Evolutionary conservation across 805 yeast species (phyloP).

Genomic region (Pichia membranifaciens): DNA sequence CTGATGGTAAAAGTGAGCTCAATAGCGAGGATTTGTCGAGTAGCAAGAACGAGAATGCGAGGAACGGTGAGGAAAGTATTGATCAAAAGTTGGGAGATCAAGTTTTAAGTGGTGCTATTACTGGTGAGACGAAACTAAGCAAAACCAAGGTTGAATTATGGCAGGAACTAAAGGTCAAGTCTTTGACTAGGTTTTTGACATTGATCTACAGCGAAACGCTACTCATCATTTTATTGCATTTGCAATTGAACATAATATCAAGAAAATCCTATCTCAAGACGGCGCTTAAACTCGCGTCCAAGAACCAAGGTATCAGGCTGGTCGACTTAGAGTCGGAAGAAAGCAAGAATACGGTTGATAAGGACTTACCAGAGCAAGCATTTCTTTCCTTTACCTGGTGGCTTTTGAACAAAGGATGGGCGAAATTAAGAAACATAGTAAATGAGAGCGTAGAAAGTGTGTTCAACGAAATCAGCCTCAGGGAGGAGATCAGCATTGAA

Average conservation of each 20-base stretch:
- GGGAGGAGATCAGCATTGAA: conserved; percentile 59
- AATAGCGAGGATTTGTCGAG: conserved; percentile 19
- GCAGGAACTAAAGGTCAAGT: conserved; percentile 71
- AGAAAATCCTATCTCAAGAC: conserved; percentile 78
- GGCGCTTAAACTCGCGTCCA: conserved; percentile 64
- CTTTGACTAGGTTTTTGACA: conserved; percentile 68
- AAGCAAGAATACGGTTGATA: conserved; percentile 23
- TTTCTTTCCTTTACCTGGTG: conserved; percentile 90
- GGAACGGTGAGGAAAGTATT: not conserved
- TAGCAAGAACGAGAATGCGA: not conserved
- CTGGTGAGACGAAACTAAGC: not conserved
- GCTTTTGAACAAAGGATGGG: conserved; percentile 85
- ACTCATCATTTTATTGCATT: conserved; percentile 68
- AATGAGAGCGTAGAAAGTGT: conserved; percentile 52
- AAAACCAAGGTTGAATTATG: conserved; percentile 65
- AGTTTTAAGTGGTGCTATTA: not conserved
- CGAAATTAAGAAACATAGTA: conserved; percentile 45
- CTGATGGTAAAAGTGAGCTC: conserved; percentile 9
- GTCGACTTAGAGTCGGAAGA: conserved; percentile 19
- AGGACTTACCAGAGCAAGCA: conserved; percentile 62
- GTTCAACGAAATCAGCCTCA: conserved; percentile 61
- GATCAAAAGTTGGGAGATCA: too few species aligned
- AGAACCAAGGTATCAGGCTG: conserved; percentile 30
- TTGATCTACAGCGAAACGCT: conserved; percentile 63
- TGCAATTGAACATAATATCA: conserved; percentile 85